phyloP scores from a whole-genome alignment of 176 grass and related monocot species.

The Rhynchospora breviuscula region DNA sequence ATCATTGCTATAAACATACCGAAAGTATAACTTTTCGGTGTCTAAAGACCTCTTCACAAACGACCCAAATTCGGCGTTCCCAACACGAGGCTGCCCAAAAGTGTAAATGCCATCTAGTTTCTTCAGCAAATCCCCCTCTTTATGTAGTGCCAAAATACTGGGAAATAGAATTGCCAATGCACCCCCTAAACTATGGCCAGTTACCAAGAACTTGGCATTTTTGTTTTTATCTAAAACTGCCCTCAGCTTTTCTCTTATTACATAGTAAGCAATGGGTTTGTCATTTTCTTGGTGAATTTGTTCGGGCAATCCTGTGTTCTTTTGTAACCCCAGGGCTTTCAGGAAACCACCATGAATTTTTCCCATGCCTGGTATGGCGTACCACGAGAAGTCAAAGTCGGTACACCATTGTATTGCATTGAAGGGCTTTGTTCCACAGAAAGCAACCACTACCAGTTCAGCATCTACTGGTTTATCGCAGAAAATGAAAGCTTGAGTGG shows the following conservation, averaged over 20 bases:
- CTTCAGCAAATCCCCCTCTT: constrained; percentile 28
- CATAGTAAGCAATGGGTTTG: constrained; percentile 65
- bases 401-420: constrained; percentile 60
- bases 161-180: constrained; percentile 75
- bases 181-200: constrained; percentile 80
- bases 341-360: constrained; percentile 64
- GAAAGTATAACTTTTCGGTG: constrained; percentile 41
- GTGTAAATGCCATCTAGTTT: constrained; percentile 66
- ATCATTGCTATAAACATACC: constrained; percentile 75
- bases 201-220: constrained; percentile 39
- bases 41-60: constrained; percentile 37
- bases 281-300: background rate
- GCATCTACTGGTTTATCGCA: constrained; percentile 40
- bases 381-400: constrained; percentile 80
- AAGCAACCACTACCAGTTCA: constrained; percentile 55
- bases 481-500: constrained; percentile 65
- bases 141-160: constrained; percentile 44
- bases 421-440: constrained; percentile 67
- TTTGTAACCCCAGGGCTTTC: constrained; percentile 63
- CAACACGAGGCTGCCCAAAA: constrained; percentile 67
- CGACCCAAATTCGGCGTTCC: constrained; percentile 36
- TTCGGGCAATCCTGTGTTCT: constrained; percentile 30
- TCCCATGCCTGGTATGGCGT: constrained; percentile 34
- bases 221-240: constrained; percentile 17
- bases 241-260: constrained; percentile 43